A percentile compares a stretch with the other conserved stretches of the same genome.
Evolutionary conservation across 2,329 filamentous ascomycete species (phyloP).

Genomic region (Paramyrothecium sp.): DNA sequence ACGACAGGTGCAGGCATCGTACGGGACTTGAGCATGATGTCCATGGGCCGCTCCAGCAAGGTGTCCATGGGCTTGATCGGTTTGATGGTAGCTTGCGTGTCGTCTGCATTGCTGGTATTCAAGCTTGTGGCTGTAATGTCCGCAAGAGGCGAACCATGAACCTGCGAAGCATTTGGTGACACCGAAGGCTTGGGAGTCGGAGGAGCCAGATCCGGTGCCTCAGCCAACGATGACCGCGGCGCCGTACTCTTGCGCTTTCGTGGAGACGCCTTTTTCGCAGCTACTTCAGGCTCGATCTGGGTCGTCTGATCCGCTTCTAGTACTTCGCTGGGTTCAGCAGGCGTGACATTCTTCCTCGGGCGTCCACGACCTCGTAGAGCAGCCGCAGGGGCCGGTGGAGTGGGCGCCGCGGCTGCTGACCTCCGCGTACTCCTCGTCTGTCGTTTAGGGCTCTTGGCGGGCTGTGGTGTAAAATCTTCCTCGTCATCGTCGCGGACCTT

Average conservation of each 20-base stretch:
- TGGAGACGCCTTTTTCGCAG: constrained; percentile 46
- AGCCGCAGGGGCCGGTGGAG: constrained; percentile 30
- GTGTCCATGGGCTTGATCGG: constrained; percentile 76
- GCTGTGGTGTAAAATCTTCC: constrained; percentile 78
- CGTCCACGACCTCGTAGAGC: constrained; percentile 40
- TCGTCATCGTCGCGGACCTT: constrained; percentile 58
- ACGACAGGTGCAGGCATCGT: constrained; percentile 66
- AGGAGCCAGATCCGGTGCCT: constrained; percentile 35
- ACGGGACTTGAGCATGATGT: constrained; percentile 86
- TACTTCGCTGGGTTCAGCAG: constrained; percentile 32
- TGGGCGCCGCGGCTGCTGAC: constrained; percentile 43
- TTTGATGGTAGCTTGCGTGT: constrained; percentile 49
- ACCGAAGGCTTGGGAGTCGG: constrained; percentile 51
- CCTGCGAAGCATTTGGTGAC: constrained; percentile 53
- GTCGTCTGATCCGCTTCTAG: constrained; percentile 31
- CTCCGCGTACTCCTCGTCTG: constrained; percentile 39
- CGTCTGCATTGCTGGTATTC: constrained; percentile 42
- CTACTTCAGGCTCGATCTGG: constrained; percentile 26
- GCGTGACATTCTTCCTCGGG: constrained; percentile 35
- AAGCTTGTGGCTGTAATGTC: constrained; percentile 70
- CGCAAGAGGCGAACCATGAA: constrained; percentile 58
- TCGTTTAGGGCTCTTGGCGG: constrained; percentile 56
- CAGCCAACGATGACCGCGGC: constrained; percentile 37
- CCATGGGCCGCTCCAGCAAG: constrained; percentile 84
- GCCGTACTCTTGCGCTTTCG: constrained; percentile 66